Evolutionary conservation across 2,329 filamentous ascomycete species (phyloP), one percentile per base, ranked within the genome.

Genomic region (Blumeriella jaapii): DNA sequence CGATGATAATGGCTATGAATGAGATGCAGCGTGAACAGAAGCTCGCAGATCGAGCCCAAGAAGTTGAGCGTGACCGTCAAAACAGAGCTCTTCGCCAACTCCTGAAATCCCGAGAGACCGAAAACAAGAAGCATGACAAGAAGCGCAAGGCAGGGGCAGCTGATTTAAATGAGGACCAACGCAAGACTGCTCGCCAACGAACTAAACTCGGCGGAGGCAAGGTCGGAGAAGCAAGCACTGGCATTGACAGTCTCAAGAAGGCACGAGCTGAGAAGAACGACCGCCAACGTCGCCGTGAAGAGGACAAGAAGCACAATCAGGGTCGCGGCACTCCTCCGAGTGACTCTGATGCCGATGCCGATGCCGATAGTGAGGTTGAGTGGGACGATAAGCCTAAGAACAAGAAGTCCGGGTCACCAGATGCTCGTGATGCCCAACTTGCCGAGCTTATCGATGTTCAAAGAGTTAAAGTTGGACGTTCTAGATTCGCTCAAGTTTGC

Each of bases 21-120:
- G 87, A 96, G 62, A 78, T 96, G 33, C 78, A 93, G 55, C 81
- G 89, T 44, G 91, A 98, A 59, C 76, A 85, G 55, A 78, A 94
- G 28, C 71, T 98, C 5, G 89, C 86, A 13, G 83, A 93, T 48
- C 84, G 91, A 46, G 79, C 81, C 22, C 76, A 84, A 50, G 78
- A 91, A 56, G 78, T 87, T 39, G 82, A 91, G 53, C 77, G 78
- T 34, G 78, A 82, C 49, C 74, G 81, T 40, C 89, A 94, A 61
- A 85, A 91, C 52, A 70, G 78, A 30, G 75, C 87, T 44, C 71
- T 95, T 31, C 82, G 82, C 41, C 79, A 82, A 50, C 75, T 93
- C 41, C 70, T 93, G 29, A 72, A 57, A 61, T 78, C 62, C 58
- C 73, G 65, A 55, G 81, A 68, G 61, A 80, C 66, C 55, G 74